Percentiles rank a stretch among this genome's conserved stretches.
Evolutionary conservation across 345 rosid genomes (phyloP).

Genomic region (Angophora floribunda): DNA sequence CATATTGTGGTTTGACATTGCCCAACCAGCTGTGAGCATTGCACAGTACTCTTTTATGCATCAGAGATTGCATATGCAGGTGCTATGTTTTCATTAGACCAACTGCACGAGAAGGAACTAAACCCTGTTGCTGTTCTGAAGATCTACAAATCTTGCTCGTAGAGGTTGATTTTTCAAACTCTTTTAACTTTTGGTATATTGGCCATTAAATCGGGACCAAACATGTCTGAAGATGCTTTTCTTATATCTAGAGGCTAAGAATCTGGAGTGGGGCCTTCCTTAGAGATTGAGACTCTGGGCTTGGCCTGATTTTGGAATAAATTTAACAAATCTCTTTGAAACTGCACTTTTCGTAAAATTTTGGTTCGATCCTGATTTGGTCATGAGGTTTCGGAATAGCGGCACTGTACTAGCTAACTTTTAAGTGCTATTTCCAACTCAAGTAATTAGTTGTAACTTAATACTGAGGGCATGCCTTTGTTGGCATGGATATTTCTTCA

Average conservation of each 20-base stretch:
- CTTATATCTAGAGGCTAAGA: not conserved
- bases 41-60: slow-evolving; percentile 11
- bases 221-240: not conserved
- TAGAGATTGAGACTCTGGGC: not conserved
- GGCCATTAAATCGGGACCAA: slow-evolving; percentile 7
- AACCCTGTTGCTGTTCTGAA: slow-evolving; percentile 11
- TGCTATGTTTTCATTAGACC: slow-evolving; percentile 3
- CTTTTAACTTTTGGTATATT: slow-evolving; percentile 5
- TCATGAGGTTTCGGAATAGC: not conserved
- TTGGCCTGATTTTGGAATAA: not conserved
- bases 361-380: not conserved
- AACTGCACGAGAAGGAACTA: slow-evolving; percentile 12
- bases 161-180: slow-evolving; percentile 12
- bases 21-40: not conserved
- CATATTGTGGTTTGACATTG: not conserved
- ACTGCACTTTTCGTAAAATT: not conserved
- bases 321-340: not conserved
- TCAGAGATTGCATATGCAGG: slow-evolving; percentile 15
- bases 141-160: slow-evolving; percentile 13
- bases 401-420: not conserved
- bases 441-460: not conserved
- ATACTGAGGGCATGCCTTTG: not conserved
- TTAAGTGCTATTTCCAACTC: not conserved
- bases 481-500: not conserved
- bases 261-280: not conserved